A percentile compares a stretch with the other conserved stretches of the same genome.
Evolutionary conservation across 176 grass and related monocot genomes (phyloP).

Genomic region (Oryza meridionalis): DNA sequence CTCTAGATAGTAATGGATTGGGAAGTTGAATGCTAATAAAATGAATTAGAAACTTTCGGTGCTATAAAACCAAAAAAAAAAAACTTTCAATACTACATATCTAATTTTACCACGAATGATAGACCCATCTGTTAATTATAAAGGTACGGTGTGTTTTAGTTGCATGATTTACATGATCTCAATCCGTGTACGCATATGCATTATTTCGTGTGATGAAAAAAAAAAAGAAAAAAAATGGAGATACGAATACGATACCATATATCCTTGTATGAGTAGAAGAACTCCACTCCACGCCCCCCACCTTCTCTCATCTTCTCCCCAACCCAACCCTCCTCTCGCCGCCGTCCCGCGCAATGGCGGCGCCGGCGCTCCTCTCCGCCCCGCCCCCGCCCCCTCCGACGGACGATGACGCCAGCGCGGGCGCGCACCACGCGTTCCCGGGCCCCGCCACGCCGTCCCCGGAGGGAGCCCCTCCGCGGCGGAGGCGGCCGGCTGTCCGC

Average conservation of each 20-base stretch:
- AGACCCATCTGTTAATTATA: too few species aligned
- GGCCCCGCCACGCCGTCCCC: neutral
- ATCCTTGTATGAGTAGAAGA: neutral
- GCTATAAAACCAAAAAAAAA: too few species aligned
- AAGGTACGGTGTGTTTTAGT: too few species aligned
- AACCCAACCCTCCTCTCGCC: neutral
- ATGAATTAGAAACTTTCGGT: too few species aligned
- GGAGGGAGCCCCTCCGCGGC: neutral
- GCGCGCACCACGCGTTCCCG: neutral
- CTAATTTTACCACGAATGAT: too few species aligned
- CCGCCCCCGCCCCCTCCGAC: conserved; percentile 20
- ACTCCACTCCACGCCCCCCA: neutral
- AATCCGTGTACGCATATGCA: too few species aligned
- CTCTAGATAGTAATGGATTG: too few species aligned
- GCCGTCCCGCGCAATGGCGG: conserved; percentile 49
- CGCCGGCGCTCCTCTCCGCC: conserved; percentile 41
- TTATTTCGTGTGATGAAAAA: too few species aligned
- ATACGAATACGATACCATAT: neutral
- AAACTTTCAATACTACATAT: too few species aligned
- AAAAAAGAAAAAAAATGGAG: too few species aligned
- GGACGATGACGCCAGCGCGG: conserved; percentile 12
- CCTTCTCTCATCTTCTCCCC: neutral
- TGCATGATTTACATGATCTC: too few species aligned
- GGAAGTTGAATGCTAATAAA: too few species aligned
- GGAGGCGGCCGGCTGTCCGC: conserved; percentile 36